Percentiles rank a stretch among this genome's conserved stretches.
phyloP scores from a whole-genome alignment of 495 filamentous ascomycete species.

The Echria macrotheca region DNA sequence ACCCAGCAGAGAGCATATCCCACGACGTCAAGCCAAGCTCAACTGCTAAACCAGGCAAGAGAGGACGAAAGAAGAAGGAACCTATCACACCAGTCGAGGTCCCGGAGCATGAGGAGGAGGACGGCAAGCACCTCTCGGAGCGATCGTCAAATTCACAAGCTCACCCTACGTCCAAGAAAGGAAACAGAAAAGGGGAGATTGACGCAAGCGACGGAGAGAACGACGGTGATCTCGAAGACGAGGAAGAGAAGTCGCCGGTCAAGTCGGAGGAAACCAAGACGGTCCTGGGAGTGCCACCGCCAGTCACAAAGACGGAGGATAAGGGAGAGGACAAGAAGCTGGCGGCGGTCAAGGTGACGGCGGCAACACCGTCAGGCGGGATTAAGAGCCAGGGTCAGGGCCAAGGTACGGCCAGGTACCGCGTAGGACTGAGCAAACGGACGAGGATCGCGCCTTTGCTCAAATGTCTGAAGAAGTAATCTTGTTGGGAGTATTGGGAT shows the following conservation, averaged over 20 bases:
- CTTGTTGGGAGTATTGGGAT: too few relatives aligned
- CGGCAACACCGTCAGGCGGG: background rate
- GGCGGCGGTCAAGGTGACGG: background rate
- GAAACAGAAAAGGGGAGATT: too few relatives aligned
- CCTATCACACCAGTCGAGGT: background rate
- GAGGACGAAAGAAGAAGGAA: conserved; percentile 8
- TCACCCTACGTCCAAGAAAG: background rate
- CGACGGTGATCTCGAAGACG: background rate
- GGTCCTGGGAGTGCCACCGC: too few relatives aligned
- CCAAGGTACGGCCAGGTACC: too few relatives aligned
- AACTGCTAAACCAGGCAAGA: conserved; percentile 4
- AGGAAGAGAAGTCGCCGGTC: background rate
- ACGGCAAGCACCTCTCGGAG: background rate
- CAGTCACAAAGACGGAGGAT: background rate
- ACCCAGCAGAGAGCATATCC: background rate
- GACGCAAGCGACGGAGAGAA: background rate
- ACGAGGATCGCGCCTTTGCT: conserved; percentile 27
- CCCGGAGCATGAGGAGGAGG: background rate
- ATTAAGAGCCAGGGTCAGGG: conserved; percentile 13
- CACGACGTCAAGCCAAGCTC: background rate
- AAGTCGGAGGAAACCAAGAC: too few relatives aligned
- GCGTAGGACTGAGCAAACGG: conserved; percentile 25
- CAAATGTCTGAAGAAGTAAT: conserved; percentile 20
- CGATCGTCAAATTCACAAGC: background rate
- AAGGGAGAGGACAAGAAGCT: background rate